Conservation (phyloP, 129 eudicot species). For the Deinandra increscens region DNA sequence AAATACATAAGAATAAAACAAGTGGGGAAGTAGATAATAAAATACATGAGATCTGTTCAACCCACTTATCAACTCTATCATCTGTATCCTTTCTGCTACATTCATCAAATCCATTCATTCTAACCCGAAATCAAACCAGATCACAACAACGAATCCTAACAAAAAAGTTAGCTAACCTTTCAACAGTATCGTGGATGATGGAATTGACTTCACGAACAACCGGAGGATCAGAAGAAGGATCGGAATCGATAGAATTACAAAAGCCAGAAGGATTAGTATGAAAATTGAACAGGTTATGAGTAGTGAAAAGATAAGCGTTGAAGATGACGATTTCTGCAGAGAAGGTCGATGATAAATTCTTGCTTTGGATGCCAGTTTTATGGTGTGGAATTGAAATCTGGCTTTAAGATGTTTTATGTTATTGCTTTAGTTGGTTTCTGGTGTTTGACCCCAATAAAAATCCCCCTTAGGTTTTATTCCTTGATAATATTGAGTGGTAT, state of each 20-base stretch:
- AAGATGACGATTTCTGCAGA: constrained; percentile 27
- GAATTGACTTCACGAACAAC: constrained; percentile 32
- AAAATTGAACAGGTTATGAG: constrained; percentile 30
- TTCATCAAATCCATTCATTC: background rate
- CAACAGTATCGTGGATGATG: constrained; percentile 18
- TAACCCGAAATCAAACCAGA: constrained; percentile 17
- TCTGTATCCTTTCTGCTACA: constrained; percentile 29
- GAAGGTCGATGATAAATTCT: constrained; percentile 25
- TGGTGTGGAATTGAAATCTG: background rate
- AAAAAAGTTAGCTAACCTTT: constrained; percentile 38
- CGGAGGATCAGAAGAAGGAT: constrained; percentile 24
- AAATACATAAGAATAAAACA: no score
- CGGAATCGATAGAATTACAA: constrained; percentile 22
- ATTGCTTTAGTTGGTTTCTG: background rate
- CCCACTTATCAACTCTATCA: constrained; percentile 89
- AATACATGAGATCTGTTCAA: constrained; percentile 81
- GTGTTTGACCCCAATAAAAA: background rate
- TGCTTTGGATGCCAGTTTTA: constrained; percentile 26
- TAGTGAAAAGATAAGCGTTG: constrained; percentile 25
- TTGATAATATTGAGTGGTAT: background rate
- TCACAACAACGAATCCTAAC: constrained; percentile 18
- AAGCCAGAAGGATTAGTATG: constrained; percentile 24
- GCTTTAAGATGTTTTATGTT: background rate
- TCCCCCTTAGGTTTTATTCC: background rate
- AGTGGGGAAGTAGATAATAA: no score